These are phyloP conservation scores for Citrullus colocynthis DNA, from an alignment of 306 rosid genomes.

Conservation along the genomic window DNA sequence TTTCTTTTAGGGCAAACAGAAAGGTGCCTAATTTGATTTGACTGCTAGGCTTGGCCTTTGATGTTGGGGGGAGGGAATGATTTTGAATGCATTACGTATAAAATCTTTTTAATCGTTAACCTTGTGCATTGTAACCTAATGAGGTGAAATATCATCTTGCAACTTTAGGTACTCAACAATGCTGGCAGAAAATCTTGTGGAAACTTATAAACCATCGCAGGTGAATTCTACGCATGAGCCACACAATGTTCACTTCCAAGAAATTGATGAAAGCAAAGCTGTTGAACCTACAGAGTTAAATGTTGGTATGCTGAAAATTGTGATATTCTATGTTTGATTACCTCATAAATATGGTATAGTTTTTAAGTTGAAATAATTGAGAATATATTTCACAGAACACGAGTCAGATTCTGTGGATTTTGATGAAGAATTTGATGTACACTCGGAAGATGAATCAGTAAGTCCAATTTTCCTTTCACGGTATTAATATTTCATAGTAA, in stretches of 20 bases:
- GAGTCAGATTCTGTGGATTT: constrained; percentile 28
- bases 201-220: constrained; percentile 42
- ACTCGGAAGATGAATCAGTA: constrained; percentile 26
- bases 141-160: constrained; percentile 12
- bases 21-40: constrained; percentile 30
- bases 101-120: neutral
- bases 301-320: constrained; percentile 46
- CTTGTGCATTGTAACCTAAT: neutral
- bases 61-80: neutral
- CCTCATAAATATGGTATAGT: constrained; percentile 2
- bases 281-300: constrained; percentile 31
- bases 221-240: constrained; percentile 21
- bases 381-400: constrained; percentile 25
- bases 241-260: constrained; percentile 19
- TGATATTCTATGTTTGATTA: neutral
- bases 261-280: constrained; percentile 20
- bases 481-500: neutral
- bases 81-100: neutral
- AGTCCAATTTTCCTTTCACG: constrained; percentile 8
- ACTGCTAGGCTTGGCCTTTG: constrained; percentile 3
- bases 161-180: constrained; percentile 81
- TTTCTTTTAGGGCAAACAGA: constrained; percentile 98
- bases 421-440: constrained; percentile 13
- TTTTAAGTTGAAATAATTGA: constrained; percentile 7
- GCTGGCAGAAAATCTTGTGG: constrained; percentile 97